Conservation (phyloP, 768 basidiomycete species). For the Asterophora lycoperdoides region DNA sequence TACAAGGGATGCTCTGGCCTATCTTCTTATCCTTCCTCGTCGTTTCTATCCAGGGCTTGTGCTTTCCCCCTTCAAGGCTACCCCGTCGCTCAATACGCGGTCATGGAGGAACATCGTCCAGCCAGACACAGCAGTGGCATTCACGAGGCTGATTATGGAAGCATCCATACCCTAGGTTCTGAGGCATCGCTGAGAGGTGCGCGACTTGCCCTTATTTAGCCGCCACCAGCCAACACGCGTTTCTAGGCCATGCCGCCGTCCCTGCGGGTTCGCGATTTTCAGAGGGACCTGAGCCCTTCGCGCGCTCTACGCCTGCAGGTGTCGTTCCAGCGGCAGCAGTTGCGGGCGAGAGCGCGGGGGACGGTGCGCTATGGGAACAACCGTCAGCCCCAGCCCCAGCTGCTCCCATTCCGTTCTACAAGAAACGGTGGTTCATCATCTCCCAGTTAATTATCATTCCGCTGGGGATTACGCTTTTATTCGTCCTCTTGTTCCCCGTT, state of each 20-base stretch:
- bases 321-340: constrained; percentile 12
- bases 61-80: constrained; percentile 9
- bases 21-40: constrained; percentile 13
- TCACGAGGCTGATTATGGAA: constrained; percentile 25
- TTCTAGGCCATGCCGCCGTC: constrained; percentile 29
- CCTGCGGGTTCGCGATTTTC: constrained; percentile 28
- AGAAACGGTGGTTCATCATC: constrained; percentile 61
- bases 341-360: constrained; percentile 10
- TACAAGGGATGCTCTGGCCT: constrained; percentile 8
- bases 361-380: constrained; percentile 13
- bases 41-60: constrained; percentile 13
- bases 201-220: neutral
- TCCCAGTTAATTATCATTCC: constrained; percentile 45
- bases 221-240: neutral
- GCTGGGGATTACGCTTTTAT: constrained; percentile 58
- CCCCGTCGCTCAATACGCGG: constrained; percentile 15
- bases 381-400: constrained; percentile 16
- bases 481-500: constrained; percentile 66
- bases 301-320: constrained; percentile 23
- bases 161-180: constrained; percentile 28
- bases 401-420: constrained; percentile 46
- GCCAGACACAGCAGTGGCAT: constrained; percentile 35
- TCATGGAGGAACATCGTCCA: constrained; percentile 32
- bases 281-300: constrained; percentile 18
- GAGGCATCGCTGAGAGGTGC: constrained; percentile 33